Conservation (phyloP, 192 early-diverging fungal genomes). For the Coemansia sp. region DNA sequence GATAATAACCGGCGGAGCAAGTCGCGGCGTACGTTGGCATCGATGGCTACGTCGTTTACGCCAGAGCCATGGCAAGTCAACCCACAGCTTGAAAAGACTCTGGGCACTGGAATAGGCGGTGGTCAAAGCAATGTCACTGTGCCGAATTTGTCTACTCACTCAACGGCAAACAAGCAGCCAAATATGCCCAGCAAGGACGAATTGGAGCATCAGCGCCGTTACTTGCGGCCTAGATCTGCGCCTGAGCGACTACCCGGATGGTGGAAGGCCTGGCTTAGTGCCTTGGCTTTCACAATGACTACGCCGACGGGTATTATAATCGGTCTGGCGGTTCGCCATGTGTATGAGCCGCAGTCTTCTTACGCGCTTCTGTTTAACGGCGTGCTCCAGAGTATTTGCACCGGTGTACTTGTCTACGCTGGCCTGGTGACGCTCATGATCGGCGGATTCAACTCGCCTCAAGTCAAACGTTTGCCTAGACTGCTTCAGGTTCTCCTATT, state of each 20-base stretch:
- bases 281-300: constrained; percentile 62
- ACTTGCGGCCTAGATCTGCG: constrained; percentile 24
- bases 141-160: neutral
- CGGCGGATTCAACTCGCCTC: constrained; percentile 61
- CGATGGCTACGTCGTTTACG: constrained; percentile 49
- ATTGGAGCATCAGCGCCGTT: constrained; percentile 7
- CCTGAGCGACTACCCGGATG: constrained; percentile 48
- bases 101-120: neutral
- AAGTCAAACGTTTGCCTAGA: constrained; percentile 30
- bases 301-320: constrained; percentile 79
- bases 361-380: constrained; percentile 65
- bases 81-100: constrained; percentile 35
- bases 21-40: constrained; percentile 40
- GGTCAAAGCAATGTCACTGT: neutral
- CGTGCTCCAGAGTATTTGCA: constrained; percentile 71
- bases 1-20: constrained; percentile 20
- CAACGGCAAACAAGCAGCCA: neutral
- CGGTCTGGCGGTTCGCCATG: constrained; percentile 67
- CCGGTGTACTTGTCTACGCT: constrained; percentile 77
- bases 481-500: constrained; percentile 28
- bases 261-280: constrained; percentile 59
- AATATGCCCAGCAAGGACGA: neutral
- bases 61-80: constrained; percentile 56
- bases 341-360: constrained; percentile 64
- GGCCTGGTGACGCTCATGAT: constrained; percentile 70